These are phyloP conservation scores for Magnusiomyces tetraspermus DNA, from an alignment of 1,139 yeast genomes.

Conservation along the genomic window DNA sequence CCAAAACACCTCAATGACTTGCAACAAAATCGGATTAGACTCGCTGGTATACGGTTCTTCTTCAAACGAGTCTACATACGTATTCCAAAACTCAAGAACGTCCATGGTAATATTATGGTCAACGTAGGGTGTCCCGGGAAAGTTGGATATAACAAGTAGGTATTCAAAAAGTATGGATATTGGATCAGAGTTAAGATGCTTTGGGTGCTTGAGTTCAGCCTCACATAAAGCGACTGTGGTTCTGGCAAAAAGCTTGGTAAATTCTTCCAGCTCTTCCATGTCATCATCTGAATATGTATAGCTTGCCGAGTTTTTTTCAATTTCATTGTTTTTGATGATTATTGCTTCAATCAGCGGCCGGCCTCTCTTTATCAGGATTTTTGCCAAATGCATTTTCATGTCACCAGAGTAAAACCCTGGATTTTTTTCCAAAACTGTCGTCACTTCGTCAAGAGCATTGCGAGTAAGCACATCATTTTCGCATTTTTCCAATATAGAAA, in stretches of 20 bases:
- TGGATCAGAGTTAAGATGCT: constrained; percentile 5
- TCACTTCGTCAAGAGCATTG: constrained; percentile 7
- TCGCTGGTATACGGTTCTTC: constrained; percentile 30
- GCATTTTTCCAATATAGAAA: constrained; percentile 4
- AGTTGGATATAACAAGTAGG: constrained; percentile 47
- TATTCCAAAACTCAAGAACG: constrained; percentile 72
- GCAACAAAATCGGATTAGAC: constrained; percentile 33
- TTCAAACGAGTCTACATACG: constrained; percentile 47
- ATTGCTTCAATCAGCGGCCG: constrained; percentile 9
- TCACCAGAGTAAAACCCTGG: constrained; percentile 7
- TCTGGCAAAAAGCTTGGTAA: constrained; percentile 9
- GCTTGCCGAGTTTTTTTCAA: neutral
- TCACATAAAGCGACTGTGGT: constrained; percentile 11
- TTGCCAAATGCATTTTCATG: constrained; percentile 2
- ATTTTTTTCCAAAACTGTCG: constrained; percentile 8
- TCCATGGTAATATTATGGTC: constrained; percentile 65
- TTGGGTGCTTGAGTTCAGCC: constrained; percentile 4
- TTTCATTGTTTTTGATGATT: constrained; percentile 4
- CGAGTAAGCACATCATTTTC: constrained; percentile 3
- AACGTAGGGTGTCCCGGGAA: constrained; percentile 50
- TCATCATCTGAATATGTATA: constrained; percentile 10
- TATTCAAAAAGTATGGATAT: constrained; percentile 19
- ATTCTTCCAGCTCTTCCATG: constrained; percentile 14
- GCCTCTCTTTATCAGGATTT: constrained; percentile 9
- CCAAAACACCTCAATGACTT: constrained; percentile 54